A percentile compares a stretch with the other conserved stretches of the same genome.
Evolutionary conservation across 2,329 filamentous ascomycete genomes (phyloP).

Genomic region (Venturia oleaginea): DNA sequence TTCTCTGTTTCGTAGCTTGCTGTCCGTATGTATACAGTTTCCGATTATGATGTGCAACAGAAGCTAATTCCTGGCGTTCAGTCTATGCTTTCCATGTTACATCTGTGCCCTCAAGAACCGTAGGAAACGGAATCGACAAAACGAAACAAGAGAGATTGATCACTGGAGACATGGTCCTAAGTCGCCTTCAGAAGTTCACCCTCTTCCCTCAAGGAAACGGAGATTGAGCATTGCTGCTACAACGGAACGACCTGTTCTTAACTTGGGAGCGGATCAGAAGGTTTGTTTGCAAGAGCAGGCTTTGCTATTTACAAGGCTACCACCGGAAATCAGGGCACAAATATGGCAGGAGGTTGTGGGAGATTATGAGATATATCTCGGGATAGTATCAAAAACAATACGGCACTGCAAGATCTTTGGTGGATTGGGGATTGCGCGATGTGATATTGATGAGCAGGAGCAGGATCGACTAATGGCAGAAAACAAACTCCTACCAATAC

Average conservation of each 20-base stretch:
- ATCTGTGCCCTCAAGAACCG: slow-evolving; percentile 9
- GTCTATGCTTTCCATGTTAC: slow-evolving; percentile 13
- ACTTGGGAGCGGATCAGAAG: neutral
- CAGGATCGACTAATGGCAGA: neutral
- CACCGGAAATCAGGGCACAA: slow-evolving; percentile 6
- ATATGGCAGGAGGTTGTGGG: slow-evolving; percentile 11
- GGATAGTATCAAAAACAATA: neutral
- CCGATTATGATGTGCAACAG: neutral
- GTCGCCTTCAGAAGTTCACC: slow-evolving; percentile 8
- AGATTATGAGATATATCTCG: slow-evolving; percentile 9
- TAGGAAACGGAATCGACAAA: neutral
- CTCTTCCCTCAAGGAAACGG: slow-evolving; percentile 1
- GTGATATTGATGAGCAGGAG: neutral
- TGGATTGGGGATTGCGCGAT: neutral
- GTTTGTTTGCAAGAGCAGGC: slow-evolving; percentile 7
- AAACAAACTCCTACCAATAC: slow-evolving; percentile 8
- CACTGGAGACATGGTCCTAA: neutral
- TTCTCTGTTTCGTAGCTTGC: slow-evolving; percentile 5
- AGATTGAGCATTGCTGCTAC: slow-evolving; percentile 2
- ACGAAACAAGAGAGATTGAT: slow-evolving; percentile 1
- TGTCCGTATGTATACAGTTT: neutral
- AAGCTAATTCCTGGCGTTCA: neutral
- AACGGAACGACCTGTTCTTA: neutral
- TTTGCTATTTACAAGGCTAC: slow-evolving; percentile 9
- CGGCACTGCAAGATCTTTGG: slow-evolving; percentile 12